Conservation (phyloP, 345 rosid genomes). For the Bruguiera gymnorhiza region DNA sequence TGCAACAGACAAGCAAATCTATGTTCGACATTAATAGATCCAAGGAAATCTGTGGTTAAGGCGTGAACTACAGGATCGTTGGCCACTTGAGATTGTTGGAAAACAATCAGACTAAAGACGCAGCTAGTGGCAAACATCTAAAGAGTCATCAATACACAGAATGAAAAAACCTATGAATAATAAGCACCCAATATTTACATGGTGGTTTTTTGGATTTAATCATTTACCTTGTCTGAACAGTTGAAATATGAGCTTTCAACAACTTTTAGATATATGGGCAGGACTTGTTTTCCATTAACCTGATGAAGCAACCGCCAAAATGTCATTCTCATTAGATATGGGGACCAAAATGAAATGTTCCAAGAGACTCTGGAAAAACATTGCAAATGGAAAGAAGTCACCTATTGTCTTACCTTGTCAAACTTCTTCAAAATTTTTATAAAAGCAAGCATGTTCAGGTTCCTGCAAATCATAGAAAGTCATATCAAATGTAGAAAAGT, state of each 20-base stretch:
- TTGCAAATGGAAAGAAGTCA: not conserved
- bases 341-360: slow-evolving; percentile 1
- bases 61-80: slow-evolving; percentile 17
- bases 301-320: slow-evolving; percentile 17
- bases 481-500: slow-evolving; percentile 3
- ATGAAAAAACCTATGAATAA: not conserved
- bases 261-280: slow-evolving; percentile 82
- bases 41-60: slow-evolving; percentile 17
- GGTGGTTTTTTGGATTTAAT: slow-evolving; percentile 2
- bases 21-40: slow-evolving; percentile 13
- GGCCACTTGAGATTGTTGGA: slow-evolving; percentile 47
- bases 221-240: slow-evolving; percentile 84
- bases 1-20: slow-evolving; percentile 34
- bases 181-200: slow-evolving; percentile 8
- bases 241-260: slow-evolving; percentile 95
- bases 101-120: slow-evolving; percentile 13
- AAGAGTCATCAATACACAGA: slow-evolving; percentile 12
- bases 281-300: slow-evolving; percentile 89
- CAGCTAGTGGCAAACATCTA: slow-evolving; percentile 31
- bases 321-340: slow-evolving; percentile 2
- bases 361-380: not conserved
- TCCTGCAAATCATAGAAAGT: slow-evolving; percentile 44
- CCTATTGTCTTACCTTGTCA: slow-evolving; percentile 57
- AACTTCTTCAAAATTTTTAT: slow-evolving; percentile 93
- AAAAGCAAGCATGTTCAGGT: slow-evolving; percentile 95